Base-by-base conservation (phyloP, 2,329 filamentous ascomycete genomes). In the Cytospora piceae region DNA sequence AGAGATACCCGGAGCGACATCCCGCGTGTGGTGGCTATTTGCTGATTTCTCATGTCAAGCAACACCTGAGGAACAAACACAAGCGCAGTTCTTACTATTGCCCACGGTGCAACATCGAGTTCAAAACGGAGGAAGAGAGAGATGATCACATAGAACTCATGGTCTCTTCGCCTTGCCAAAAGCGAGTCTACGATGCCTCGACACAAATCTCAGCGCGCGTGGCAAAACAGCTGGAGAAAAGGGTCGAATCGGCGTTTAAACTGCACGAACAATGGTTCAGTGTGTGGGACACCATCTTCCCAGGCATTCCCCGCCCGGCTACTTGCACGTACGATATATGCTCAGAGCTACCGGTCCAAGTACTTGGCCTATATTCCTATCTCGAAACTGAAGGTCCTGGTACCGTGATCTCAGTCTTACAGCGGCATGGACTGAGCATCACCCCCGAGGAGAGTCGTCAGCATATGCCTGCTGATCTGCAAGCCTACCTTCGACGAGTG, bases 211-310 rank as follows among this genome's bases (percentile, higher is more conserved):
- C 55, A 6, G 15, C 59, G 9, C 24, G 32, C 5, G 51, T 46
- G 9, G 24, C 29, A 1, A 31, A 42, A 2, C 34, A 15, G 12
- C 20, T 62, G 8, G n/a, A n/a, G 12, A 32, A 15, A 11, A 52
- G 59, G 9, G 59, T 55, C 3, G 37, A 62, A 20, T 46, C 39
- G 9, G 51, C 31, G 6, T 37, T 8, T 17, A 37, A 53, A 2
- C 34, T 56, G 4, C 20, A 17, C 4, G 59, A 34, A 11, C 59
- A 62, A 15, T 62, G 59, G 59, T 62, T 56, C 24, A 55, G 51
- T 32, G 34, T 62, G 8, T 62, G 59, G 59, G 59, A 62, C 27
- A 32, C 32, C 2, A 55, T 62, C 27, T 62, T 56, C 12, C 59
- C 59, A 3, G 59, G 34, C 11, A 14, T 49, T 17, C n/a, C 29